Evolutionary conservation across 129 eudicot species (phyloP).

Genomic region (Lactuca sativa): DNA sequence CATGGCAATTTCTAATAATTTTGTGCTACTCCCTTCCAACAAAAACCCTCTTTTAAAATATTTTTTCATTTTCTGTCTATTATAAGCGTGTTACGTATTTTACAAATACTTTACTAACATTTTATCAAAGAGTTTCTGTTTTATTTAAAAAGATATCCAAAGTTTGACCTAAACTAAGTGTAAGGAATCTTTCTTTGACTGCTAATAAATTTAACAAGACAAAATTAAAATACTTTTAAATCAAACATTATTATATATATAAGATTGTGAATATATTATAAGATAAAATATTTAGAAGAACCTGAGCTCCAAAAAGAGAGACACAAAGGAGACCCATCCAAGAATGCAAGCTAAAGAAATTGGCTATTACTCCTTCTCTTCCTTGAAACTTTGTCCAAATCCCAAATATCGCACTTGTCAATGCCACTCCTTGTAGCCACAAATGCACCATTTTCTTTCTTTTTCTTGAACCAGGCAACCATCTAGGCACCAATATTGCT

Average conservation of each 20-base stretch:
- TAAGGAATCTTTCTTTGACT: no score
- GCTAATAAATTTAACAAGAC: neutral
- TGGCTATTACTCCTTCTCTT: slow-evolving; percentile 69
- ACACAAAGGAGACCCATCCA: slow-evolving; percentile 88
- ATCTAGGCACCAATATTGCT: slow-evolving; percentile 91
- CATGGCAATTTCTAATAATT: slow-evolving; percentile 15
- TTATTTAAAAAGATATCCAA: neutral
- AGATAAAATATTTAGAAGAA: slow-evolving; percentile 11
- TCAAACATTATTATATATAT: neutral
- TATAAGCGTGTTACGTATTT: neutral
- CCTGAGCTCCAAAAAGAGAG: slow-evolving; percentile 87
- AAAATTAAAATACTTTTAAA: no score
- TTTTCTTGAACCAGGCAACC: slow-evolving; percentile 88
- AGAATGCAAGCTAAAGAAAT: slow-evolving; percentile 87
- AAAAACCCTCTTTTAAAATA: neutral
- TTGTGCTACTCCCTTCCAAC: slow-evolving; percentile 11
- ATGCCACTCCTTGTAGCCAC: slow-evolving; percentile 89
- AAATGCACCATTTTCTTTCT: slow-evolving; percentile 79
- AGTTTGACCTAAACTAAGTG: no score
- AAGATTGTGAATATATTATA: neutral
- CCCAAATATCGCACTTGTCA: slow-evolving; percentile 82
- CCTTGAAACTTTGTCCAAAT: slow-evolving; percentile 93
- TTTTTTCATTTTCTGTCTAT: no score
- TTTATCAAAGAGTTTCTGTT: neutral
- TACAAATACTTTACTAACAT: no score